Conservation (phyloP, 768 basidiomycete species). For the Amanita phalloides region DNA sequence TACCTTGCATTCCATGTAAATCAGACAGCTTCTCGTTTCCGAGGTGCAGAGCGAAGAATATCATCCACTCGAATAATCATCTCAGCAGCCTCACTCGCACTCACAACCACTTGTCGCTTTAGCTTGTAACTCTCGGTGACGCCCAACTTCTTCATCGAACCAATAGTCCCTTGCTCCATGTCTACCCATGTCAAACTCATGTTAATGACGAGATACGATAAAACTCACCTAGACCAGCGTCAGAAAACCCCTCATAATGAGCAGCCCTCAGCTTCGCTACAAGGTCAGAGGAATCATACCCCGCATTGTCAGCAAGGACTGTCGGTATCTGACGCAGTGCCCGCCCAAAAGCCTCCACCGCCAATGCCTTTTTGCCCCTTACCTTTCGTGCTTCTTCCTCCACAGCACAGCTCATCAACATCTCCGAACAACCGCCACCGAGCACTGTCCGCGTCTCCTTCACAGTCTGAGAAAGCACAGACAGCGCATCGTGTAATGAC, state of each 20-base stretch:
- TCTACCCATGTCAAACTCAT: slow-evolving; percentile 32
- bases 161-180: slow-evolving; percentile 80
- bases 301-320: slow-evolving; percentile 95
- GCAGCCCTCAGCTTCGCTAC: slow-evolving; percentile 85
- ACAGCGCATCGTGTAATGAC: slow-evolving; percentile 94
- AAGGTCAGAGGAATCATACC: slow-evolving; percentile 94
- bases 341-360: slow-evolving; percentile 82
- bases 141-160: slow-evolving; percentile 80
- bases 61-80: slow-evolving; percentile 98
- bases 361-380: slow-evolving; percentile 92
- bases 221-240: slow-evolving; percentile 77
- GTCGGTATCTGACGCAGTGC: slow-evolving; percentile 93
- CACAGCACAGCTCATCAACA: slow-evolving; percentile 93
- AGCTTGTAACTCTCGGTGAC: slow-evolving; percentile 97
- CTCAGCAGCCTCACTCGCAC: slow-evolving; percentile 93
- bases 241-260: slow-evolving; percentile 80
- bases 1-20: no score
- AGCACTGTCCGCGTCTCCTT: slow-evolving; percentile 93
- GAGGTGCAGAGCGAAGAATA: slow-evolving; percentile 76
- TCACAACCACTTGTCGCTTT: slow-evolving; percentile 89
- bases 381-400: slow-evolving; percentile 80
- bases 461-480: slow-evolving; percentile 94
- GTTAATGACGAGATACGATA: neutral
- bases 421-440: slow-evolving; percentile 96
- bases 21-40: slow-evolving; percentile 75